Evolutionary conservation across 495 filamentous ascomycete genomes (phyloP), one percentile per base, ranked within the genome.

Genomic region (Amniculicola lignicola): DNA sequence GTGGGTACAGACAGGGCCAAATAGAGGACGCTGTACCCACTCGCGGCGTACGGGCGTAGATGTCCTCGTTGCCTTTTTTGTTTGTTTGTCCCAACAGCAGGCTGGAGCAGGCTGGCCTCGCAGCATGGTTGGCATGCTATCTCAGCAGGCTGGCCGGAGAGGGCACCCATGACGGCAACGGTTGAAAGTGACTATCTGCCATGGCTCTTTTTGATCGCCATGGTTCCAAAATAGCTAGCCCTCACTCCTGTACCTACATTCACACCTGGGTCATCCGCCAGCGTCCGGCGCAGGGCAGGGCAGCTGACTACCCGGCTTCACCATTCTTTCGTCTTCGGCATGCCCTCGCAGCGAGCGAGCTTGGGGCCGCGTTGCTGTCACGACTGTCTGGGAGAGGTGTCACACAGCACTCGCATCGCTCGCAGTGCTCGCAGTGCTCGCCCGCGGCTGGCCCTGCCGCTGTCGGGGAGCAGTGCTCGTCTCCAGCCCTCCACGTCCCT

Each of bases 201-300:
- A 39, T 21, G 15, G 29, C 41, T 47, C 33, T 55, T 47, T 10
- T 19, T 3, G 2, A 3, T 11, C 18, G 42, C 3, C 37, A n/a
- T n/a, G n/a, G n/a, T 58, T 35, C 29, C 37, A 25, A 38, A 25
- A 38, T 33, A 45, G 54, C 54, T 45, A 46, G 29, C 27, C 1
- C 45, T 29, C 45, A n/a, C n/a, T n/a, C n/a, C n/a, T n/a, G 55
- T 59, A 59, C 55, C 55, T 59, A 59, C 48, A 52, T 59, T 39
- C 33, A 31, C 47, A 46, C 39, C 33, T 44, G 37, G 55, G 55
- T 59, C 55, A 59, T 59, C 55, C 54, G 54, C 45, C 43, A 39
- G 29, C 29, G 45, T 59, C 56, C 57, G 50, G 57, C 57, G 50
- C 58, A 55, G 58, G 51, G 57, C 51, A 42, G 35, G 55, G 12